phyloP scores from a whole-genome alignment of 2,329 filamentous ascomycete genomes.

The Aspergillus cejpii region DNA sequence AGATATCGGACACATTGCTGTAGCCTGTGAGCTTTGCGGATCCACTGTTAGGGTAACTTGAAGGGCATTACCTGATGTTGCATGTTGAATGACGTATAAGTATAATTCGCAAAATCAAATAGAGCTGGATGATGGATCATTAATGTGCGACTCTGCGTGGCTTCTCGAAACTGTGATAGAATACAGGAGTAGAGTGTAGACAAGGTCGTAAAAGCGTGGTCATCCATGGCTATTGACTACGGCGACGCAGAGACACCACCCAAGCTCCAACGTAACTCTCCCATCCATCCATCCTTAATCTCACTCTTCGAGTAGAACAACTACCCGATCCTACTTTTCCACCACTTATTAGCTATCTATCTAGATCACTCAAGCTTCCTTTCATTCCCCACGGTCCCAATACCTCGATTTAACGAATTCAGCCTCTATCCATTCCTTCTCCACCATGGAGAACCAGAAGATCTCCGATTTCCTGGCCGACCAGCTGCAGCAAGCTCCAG shows the following conservation, averaged over 20 bases:
- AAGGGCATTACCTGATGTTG: not conserved
- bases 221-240: slow-evolving; percentile 13
- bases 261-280: slow-evolving; percentile 18
- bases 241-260: slow-evolving; percentile 24
- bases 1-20: slow-evolving; percentile 29
- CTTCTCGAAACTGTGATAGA: too few species aligned
- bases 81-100: too few species aligned
- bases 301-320: not conserved
- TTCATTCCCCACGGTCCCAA: not conserved
- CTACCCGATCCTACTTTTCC: not conserved
- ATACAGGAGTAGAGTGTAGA: too few species aligned
- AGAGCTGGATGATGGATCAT: too few species aligned
- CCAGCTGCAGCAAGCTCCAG: slow-evolving; percentile 79
- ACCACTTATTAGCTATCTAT: not conserved
- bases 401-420: slow-evolving; percentile 1
- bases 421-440: slow-evolving; percentile 7
- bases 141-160: too few species aligned
- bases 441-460: slow-evolving; percentile 71
- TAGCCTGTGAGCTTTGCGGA: not conserved
- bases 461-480: slow-evolving; percentile 89
- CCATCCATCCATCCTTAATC: slow-evolving; percentile 3
- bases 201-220: too few species aligned
- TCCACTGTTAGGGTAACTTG: not conserved
- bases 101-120: too few species aligned
- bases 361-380: not conserved